Conservation (phyloP, 805 yeast genomes). For the Lipomyces spencermartinsiae region DNA sequence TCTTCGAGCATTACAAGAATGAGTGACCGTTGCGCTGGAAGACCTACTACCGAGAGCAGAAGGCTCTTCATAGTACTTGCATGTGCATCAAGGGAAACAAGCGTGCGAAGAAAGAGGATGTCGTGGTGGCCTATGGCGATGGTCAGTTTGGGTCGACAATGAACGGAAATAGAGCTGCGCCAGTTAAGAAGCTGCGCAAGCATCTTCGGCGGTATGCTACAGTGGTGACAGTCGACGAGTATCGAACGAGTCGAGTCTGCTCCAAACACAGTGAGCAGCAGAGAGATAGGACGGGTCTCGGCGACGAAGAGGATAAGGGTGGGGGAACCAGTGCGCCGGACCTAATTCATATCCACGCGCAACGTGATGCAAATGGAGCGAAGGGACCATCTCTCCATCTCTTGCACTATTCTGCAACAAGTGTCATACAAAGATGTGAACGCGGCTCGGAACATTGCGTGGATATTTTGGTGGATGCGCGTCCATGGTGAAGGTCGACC, state of each 20-base stretch:
- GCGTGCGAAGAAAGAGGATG: too few relatives aligned
- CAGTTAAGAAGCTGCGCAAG: background rate
- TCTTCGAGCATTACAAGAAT: too few relatives aligned
- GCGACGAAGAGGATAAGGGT: background rate
- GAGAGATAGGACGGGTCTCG: background rate
- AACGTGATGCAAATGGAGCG: background rate
- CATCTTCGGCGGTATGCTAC: background rate
- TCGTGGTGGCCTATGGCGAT: too few relatives aligned
- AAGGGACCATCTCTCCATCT: background rate
- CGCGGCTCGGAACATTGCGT: background rate
- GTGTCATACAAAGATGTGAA: slow-evolving; percentile 2
- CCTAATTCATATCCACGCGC: background rate
- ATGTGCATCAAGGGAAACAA: too few relatives aligned
- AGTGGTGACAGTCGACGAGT: background rate
- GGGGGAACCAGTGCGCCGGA: background rate
- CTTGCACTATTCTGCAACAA: background rate
- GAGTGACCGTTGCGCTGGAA: too few relatives aligned
- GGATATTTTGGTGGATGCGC: slow-evolving; percentile 1
- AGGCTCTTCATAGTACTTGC: too few relatives aligned
- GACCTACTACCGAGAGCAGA: too few relatives aligned
- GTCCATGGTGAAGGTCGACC: background rate
- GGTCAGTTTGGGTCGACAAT: background rate
- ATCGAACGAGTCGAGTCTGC: background rate
- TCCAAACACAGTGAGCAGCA: background rate
- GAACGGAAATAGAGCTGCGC: background rate